Evolutionary conservation across 805 yeast genomes (phyloP).

Genomic region (Metschnikowia matae): DNA sequence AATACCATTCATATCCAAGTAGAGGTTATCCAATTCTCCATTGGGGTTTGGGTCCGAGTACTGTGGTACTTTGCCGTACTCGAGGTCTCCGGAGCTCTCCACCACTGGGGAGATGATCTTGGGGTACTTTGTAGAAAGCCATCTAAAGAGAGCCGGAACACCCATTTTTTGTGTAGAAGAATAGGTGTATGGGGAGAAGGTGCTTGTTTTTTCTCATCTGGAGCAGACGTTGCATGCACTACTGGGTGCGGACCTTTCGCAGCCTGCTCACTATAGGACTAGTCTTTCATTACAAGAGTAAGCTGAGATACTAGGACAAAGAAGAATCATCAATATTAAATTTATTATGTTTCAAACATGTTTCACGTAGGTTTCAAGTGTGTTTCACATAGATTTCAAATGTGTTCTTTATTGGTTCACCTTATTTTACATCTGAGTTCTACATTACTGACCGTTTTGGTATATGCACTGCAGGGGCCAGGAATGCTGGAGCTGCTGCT

Average conservation of each 20-base stretch:
- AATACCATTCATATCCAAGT: slow-evolving; percentile 97
- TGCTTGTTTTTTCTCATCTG: slow-evolving; percentile 1
- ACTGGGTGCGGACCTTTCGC: background rate
- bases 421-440: no score
- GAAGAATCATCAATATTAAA: no score
- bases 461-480: no score
- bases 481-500: no score
- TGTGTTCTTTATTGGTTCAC: no score
- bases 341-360: no score
- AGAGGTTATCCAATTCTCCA: slow-evolving; percentile 91
- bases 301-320: no score
- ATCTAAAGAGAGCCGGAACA: slow-evolving; percentile 96
- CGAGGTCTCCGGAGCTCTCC: slow-evolving; percentile 62
- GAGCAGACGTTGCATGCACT: background rate
- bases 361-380: no score
- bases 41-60: slow-evolving; percentile 82
- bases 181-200: background rate
- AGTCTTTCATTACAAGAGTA: no score
- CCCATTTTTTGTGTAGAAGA: slow-evolving; percentile 51
- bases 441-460: no score
- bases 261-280: background rate
- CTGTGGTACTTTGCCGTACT: slow-evolving; percentile 24
- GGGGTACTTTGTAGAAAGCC: slow-evolving; percentile 92
- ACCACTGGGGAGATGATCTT: slow-evolving; percentile 88
- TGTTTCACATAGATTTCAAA: no score